phyloP scores from a whole-genome alignment of 148 eudicot genomes.

The Chenopodium berlandieri region DNA sequence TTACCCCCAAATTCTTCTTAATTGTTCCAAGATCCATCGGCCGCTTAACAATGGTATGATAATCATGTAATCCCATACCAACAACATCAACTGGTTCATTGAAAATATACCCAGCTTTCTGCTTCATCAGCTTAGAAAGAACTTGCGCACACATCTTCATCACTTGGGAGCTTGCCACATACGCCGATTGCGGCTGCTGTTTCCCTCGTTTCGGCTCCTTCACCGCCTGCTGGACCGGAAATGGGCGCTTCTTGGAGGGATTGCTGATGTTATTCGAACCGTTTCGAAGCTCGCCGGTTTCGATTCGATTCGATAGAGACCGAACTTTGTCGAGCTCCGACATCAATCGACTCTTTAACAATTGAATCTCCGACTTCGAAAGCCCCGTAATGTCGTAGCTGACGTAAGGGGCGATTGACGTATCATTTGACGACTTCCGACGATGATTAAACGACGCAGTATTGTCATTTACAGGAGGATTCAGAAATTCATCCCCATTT shows the following conservation, averaged over 20 bases:
- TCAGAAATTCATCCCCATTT: constrained; percentile 11
- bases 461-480: constrained; percentile 17
- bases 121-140: constrained; percentile 41
- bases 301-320: constrained; percentile 24
- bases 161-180: constrained; percentile 15
- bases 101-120: constrained; percentile 38
- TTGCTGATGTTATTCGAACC: neutral
- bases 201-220: constrained; percentile 5
- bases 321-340: constrained; percentile 50
- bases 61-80: constrained; percentile 42
- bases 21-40: constrained; percentile 76
- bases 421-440: neutral
- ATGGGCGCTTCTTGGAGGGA: constrained; percentile 13
- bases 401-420: constrained; percentile 17
- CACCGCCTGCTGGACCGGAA: neutral
- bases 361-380: constrained; percentile 41
- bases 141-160: constrained; percentile 43
- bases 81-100: constrained; percentile 45
- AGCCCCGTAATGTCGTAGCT: constrained; percentile 32
- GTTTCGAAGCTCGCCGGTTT: neutral
- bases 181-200: neutral
- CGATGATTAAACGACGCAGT: constrained; percentile 21
- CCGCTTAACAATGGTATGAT: constrained; percentile 36
- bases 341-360: constrained; percentile 35
- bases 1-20: constrained; percentile 29